Conservation (phyloP, 2,329 filamentous ascomycete genomes). For the Calonectria hongkongensis region DNA sequence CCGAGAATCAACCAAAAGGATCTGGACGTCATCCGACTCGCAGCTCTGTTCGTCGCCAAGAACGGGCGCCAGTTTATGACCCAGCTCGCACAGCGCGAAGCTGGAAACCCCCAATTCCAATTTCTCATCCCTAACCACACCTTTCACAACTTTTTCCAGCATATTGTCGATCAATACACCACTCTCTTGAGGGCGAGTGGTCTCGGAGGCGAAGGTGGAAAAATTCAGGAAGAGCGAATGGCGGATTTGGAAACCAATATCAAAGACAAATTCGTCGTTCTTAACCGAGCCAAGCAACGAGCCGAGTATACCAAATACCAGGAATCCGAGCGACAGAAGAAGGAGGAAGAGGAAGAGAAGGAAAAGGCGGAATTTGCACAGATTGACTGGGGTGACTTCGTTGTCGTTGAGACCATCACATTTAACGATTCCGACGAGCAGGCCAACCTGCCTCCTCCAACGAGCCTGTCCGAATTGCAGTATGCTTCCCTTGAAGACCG, state of each 20-base stretch:
- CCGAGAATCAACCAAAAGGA: slow-evolving; percentile 97
- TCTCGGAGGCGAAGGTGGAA: slow-evolving; percentile 78
- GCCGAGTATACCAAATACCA: slow-evolving; percentile 92
- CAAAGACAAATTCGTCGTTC: slow-evolving; percentile 85
- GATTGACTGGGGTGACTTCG: slow-evolving; percentile 99
- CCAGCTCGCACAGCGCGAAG: slow-evolving; percentile 89
- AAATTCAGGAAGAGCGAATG: slow-evolving; percentile 82
- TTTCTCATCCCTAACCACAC: slow-evolving; percentile 97
- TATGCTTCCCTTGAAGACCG: slow-evolving; percentile 97
- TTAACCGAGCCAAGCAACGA: slow-evolving; percentile 87
- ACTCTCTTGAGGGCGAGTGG: slow-evolving; percentile 82
- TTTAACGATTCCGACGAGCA: slow-evolving; percentile 94
- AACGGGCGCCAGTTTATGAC: slow-evolving; percentile 96
- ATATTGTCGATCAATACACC: slow-evolving; percentile 95
- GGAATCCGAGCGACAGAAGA: slow-evolving; percentile 89
- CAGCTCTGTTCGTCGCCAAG: slow-evolving; percentile 93
- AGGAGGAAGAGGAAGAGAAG: slow-evolving; percentile 90
- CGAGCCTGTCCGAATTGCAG: slow-evolving; percentile 92
- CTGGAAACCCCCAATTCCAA: slow-evolving; percentile 95
- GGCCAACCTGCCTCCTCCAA: slow-evolving; percentile 89
- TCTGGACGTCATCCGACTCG: slow-evolving; percentile 83
- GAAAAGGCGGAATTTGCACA: slow-evolving; percentile 85
- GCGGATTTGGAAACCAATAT: slow-evolving; percentile 84
- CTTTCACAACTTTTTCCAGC: slow-evolving; percentile 95
- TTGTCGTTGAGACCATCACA: slow-evolving; percentile 94